Evolutionary conservation across 1,139 yeast species (phyloP).

Genomic region (Ogataea hybrid): DNA sequence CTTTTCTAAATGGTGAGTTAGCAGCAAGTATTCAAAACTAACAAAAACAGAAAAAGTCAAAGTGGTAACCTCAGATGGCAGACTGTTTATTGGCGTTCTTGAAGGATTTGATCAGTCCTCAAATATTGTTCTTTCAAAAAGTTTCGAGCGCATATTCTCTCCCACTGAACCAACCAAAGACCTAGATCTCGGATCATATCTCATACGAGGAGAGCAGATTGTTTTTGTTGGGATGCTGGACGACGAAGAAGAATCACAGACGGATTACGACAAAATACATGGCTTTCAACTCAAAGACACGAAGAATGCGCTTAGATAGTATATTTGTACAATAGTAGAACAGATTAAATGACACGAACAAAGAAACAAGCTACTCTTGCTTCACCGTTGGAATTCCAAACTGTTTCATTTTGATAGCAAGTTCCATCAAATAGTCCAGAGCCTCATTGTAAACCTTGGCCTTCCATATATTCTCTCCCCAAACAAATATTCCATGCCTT

Average conservation of each 20-base stretch:
- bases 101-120: too few species aligned
- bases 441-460: constrained; percentile 94
- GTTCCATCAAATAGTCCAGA: constrained; percentile 80
- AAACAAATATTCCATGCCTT: constrained; percentile 91
- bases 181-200: too few species aligned
- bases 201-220: too few species aligned
- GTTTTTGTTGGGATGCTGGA: constrained; percentile 76
- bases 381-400: constrained; percentile 51
- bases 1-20: constrained; percentile 24
- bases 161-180: too few species aligned
- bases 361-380: background rate
- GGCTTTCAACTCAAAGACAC: constrained; percentile 34
- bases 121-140: too few species aligned
- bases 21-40: background rate
- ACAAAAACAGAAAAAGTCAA: constrained; percentile 52
- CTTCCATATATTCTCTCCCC: constrained; percentile 93
- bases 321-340: constrained; percentile 6
- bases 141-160: too few species aligned
- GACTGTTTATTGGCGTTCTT: constrained; percentile 62
- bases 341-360: background rate
- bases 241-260: constrained; percentile 43
- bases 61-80: constrained; percentile 81
- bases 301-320: constrained; percentile 36
- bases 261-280: constrained; percentile 57
- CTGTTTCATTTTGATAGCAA: constrained; percentile 78